Conservation (phyloP, 495 filamentous ascomycete genomes). For the Aspergillus carlsbadensis region DNA sequence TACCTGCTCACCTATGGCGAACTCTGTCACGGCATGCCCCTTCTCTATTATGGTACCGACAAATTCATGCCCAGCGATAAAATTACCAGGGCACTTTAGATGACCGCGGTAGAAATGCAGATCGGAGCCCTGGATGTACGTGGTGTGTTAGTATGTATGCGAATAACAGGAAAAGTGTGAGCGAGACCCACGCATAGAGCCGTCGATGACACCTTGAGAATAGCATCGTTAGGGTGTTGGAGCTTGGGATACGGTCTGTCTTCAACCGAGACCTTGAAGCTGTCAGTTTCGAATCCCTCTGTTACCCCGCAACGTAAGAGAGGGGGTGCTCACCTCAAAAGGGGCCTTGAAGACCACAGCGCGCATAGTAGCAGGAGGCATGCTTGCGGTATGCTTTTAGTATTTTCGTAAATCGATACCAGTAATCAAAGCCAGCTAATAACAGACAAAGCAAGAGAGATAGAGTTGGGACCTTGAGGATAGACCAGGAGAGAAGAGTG, state of each 20-base stretch:
- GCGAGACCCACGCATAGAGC: constrained; percentile 11
- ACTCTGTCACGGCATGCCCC: constrained; percentile 57
- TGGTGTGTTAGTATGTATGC: no score
- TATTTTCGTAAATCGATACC: no score
- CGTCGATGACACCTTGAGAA: constrained; percentile 7
- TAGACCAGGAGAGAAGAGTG: no score
- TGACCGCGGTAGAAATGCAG: constrained; percentile 78
- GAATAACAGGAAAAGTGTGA: no score
- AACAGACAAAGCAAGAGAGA: no score
- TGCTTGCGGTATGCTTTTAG: no score
- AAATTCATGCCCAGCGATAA: constrained; percentile 64
- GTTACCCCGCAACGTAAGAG: no score
- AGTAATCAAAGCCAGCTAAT: no score
- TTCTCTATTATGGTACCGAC: constrained; percentile 61
- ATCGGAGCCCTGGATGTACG: constrained; percentile 45
- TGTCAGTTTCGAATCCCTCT: no score
- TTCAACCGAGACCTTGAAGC: neutral
- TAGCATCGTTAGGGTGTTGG: constrained; percentile 9
- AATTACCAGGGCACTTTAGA: constrained; percentile 51
- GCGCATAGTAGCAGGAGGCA: neutral
- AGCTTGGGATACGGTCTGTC: constrained; percentile 7
- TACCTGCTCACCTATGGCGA: constrained; percentile 68
- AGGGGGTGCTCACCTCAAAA: neutral
- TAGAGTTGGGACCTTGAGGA: no score
- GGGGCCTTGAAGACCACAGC: constrained; percentile 7